Conservation (phyloP, 495 filamentous ascomycete species). For the Aspergillus wentii region DNA sequence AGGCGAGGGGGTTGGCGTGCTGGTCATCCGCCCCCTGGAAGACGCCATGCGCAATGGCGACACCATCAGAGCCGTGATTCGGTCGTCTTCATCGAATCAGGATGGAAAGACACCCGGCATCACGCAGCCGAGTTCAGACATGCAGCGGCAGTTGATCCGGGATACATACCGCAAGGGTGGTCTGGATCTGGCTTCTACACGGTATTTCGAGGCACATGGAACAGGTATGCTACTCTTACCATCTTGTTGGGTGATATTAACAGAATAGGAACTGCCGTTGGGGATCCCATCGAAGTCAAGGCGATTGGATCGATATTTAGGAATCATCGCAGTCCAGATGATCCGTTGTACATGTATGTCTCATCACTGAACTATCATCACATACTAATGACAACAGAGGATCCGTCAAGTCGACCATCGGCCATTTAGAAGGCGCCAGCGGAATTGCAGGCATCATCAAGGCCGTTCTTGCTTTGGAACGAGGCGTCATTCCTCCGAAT, state of each 20-base stretch:
- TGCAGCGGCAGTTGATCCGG: constrained; percentile 36
- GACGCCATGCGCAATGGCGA: constrained; percentile 37
- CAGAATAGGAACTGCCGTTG: too few relatives aligned
- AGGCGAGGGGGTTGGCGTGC: constrained; percentile 37
- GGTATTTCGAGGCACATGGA: constrained; percentile 46
- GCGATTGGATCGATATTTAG: constrained; percentile 22
- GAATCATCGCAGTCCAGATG: constrained; percentile 6
- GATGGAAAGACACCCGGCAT: constrained; percentile 50
- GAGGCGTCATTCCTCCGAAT: constrained; percentile 34
- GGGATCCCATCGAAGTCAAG: constrained; percentile 42
- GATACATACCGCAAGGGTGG: constrained; percentile 33
- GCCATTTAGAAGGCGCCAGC: constrained; percentile 23
- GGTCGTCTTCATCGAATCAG: constrained; percentile 31
- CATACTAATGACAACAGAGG: too few relatives aligned
- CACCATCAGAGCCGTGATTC: constrained; percentile 37
- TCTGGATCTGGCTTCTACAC: constrained; percentile 28
- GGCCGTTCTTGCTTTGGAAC: constrained; percentile 30
- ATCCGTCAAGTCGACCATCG: constrained; percentile 24
- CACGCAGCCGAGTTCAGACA: constrained; percentile 31
- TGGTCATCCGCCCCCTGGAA: constrained; percentile 36
- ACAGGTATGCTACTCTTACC: constrained; percentile 38
- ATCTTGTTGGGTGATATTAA: too few relatives aligned
- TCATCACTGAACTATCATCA: too few relatives aligned
- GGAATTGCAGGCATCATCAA: constrained; percentile 40
- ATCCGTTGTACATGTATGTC: constrained; percentile 22